A percentile compares a stretch with the other conserved stretches of the same genome.
Conservation (phyloP, 306 rosid genomes). For the Calophaca sinica region DNA sequence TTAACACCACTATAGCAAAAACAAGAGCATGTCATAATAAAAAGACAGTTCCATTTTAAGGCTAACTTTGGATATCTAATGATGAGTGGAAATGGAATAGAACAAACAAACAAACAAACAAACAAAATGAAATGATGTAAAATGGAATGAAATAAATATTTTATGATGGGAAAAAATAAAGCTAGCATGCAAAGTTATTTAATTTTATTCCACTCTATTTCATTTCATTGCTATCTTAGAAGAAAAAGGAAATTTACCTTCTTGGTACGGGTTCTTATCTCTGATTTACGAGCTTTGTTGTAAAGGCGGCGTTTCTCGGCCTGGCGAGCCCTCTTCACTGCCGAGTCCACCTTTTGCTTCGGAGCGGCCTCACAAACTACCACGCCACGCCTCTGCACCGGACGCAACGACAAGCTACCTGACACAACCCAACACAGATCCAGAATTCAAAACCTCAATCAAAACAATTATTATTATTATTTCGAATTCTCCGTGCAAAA, state of each 20-base stretch:
- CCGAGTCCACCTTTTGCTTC: constrained; percentile 74
- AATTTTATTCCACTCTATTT: too few relatives aligned
- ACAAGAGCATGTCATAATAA: not conserved
- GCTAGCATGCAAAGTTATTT: too few relatives aligned
- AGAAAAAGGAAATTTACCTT: constrained; percentile 55
- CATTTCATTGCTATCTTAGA: too few relatives aligned
- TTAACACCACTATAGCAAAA: constrained; percentile 1
- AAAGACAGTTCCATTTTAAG: not conserved
- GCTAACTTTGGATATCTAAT: too few relatives aligned
- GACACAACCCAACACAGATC: constrained; percentile 36
- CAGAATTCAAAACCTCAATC: constrained; percentile 23
- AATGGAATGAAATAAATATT: too few relatives aligned
- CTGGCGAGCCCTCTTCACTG: constrained; percentile 82
- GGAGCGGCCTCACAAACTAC: constrained; percentile 86
- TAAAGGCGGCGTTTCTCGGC: constrained; percentile 87
- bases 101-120: too few relatives aligned
- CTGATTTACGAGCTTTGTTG: constrained; percentile 83
- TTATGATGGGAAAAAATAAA: too few relatives aligned
- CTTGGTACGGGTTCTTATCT: constrained; percentile 81
- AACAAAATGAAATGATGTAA: too few relatives aligned
- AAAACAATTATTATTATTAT: not conserved
- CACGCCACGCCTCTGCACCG: constrained; percentile 51
- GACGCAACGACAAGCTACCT: constrained; percentile 63
- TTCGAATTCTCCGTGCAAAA: not conserved
- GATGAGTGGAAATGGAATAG: too few relatives aligned